phyloP scores from a whole-genome alignment of 1,284 basidiomycete genomes.

The Vanrija humicola region DNA sequence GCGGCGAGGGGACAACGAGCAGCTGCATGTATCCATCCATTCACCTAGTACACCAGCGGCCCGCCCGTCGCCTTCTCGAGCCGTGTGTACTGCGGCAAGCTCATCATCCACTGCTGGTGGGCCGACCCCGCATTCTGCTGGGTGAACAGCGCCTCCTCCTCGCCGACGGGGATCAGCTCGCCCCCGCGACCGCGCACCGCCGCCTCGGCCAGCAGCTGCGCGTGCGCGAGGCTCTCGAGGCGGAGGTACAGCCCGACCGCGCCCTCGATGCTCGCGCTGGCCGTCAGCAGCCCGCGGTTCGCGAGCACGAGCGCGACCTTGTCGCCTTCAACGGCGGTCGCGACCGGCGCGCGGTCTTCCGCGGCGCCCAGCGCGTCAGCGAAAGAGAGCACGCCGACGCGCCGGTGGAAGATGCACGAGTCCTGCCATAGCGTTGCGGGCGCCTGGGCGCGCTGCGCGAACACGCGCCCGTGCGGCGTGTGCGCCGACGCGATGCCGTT shows the following conservation, averaged over 20 bases:
- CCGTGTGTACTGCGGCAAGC: conserved; percentile 26
- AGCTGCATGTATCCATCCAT: too few relatives aligned
- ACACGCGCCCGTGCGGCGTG: conserved; percentile 23
- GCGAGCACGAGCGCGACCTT: conserved; percentile 24
- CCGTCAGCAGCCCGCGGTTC: conserved; percentile 24
- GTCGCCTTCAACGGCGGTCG: conserved; percentile 1
- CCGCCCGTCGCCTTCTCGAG: conserved; percentile 13
- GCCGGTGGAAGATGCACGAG: conserved; percentile 25
- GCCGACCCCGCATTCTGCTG: conserved; percentile 24
- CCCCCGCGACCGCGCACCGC: conserved; percentile 22
- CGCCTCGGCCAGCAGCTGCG: conserved; percentile 25
- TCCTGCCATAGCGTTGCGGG: conserved; percentile 30
- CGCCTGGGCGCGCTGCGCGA: conserved; percentile 14
- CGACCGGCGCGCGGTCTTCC: conserved; percentile 10
- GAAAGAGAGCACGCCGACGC: conserved; percentile 20
- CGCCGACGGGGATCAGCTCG: conserved; percentile 20
- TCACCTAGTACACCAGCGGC: conserved; percentile 5
- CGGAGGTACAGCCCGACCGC: conserved; percentile 24
- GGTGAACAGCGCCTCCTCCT: conserved; percentile 29
- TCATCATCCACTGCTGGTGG: conserved; percentile 31
- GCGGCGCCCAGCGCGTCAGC: conserved; percentile 1
- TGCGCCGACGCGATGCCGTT: conserved; percentile 21
- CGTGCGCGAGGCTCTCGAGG: conserved; percentile 22
- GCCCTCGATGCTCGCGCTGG: conserved; percentile 26
- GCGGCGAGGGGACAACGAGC: too few relatives aligned